phyloP scores from a whole-genome alignment of 1,139 yeast species.

The Geotrichum phurueaensis region DNA sequence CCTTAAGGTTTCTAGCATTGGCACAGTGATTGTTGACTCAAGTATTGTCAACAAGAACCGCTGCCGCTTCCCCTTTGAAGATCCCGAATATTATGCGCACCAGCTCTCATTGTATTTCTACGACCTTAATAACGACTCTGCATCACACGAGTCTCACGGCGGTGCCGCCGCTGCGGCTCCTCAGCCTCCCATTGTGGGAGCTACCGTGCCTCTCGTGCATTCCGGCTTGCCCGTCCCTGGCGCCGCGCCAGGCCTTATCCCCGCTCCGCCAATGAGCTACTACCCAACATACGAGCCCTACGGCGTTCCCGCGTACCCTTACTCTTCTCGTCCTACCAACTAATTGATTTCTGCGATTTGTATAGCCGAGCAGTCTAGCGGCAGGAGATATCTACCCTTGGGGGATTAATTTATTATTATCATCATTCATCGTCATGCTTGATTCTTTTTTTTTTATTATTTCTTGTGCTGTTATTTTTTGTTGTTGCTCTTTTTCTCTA shows the following conservation, averaged over 20 bases:
- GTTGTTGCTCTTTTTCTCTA: not conserved
- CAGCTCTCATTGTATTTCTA: slow-evolving; percentile 3
- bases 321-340: not conserved
- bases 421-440: slow-evolving; percentile 4
- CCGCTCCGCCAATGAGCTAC: not conserved
- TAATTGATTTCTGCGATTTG: not conserved
- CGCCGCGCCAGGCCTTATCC: not conserved
- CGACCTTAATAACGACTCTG: slow-evolving; percentile 7
- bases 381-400: not conserved
- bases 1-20: not conserved
- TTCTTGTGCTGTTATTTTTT: not conserved
- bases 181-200: slow-evolving; percentile 4
- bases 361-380: not conserved
- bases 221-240: not conserved
- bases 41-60: slow-evolving; percentile 9
- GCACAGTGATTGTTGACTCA: slow-evolving; percentile 14
- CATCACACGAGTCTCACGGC: slow-evolving; percentile 33
- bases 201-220: slow-evolving; percentile 4
- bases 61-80: not conserved
- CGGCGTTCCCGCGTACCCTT: not conserved
- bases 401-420: slow-evolving; percentile 3
- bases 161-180: slow-evolving; percentile 22
- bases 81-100: slow-evolving; percentile 4
- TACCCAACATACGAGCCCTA: slow-evolving; percentile 3
- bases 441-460: not conserved